Conservation (phyloP, 2,329 filamentous ascomycete species). For the Colletotrichum spinosum region DNA sequence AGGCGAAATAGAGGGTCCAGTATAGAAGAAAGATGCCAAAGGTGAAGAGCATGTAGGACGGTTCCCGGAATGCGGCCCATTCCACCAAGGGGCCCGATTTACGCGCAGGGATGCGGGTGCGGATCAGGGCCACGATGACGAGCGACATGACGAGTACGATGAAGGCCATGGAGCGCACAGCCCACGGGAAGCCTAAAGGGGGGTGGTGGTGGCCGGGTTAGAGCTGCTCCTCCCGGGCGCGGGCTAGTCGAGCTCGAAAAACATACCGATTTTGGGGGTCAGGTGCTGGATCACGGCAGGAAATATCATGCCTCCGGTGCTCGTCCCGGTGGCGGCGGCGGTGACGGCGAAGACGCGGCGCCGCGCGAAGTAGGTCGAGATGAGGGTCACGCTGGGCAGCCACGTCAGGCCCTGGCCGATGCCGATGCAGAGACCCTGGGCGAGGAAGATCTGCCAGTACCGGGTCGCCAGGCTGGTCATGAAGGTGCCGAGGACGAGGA, state of each 20-base stretch:
- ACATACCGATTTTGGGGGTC: conserved; percentile 55
- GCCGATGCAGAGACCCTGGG: conserved; percentile 61
- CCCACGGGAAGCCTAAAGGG: conserved; percentile 59
- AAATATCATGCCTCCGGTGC: conserved; percentile 65
- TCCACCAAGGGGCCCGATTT: conserved; percentile 36
- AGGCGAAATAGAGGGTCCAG: conserved; percentile 55
- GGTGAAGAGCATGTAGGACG: conserved; percentile 42
- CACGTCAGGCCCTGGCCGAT: conserved; percentile 67
- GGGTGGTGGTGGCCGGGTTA: too few relatives aligned
- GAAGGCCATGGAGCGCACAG: conserved; percentile 60
- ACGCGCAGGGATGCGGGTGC: conserved; percentile 26
- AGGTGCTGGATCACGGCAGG: conserved; percentile 50
- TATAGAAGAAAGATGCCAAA: conserved; percentile 53
- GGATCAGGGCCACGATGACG: not conserved
- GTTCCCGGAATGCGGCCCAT: conserved; percentile 42
- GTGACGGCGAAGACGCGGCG: conserved; percentile 68
- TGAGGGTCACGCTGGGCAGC: conserved; percentile 66
- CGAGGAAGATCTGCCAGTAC: conserved; percentile 63
- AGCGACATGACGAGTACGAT: conserved; percentile 51
- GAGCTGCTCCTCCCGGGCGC: too few relatives aligned
- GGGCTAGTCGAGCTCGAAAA: too few relatives aligned
- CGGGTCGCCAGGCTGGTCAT: conserved; percentile 51
- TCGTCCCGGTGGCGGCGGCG: conserved; percentile 67
- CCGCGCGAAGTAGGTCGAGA: conserved; percentile 70
- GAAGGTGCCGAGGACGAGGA: conserved; percentile 53